Percentiles rank a stretch among this genome's conserved stretches.
phyloP scores from a whole-genome alignment of 305 asterid species.

The Plantago coronopus region DNA sequence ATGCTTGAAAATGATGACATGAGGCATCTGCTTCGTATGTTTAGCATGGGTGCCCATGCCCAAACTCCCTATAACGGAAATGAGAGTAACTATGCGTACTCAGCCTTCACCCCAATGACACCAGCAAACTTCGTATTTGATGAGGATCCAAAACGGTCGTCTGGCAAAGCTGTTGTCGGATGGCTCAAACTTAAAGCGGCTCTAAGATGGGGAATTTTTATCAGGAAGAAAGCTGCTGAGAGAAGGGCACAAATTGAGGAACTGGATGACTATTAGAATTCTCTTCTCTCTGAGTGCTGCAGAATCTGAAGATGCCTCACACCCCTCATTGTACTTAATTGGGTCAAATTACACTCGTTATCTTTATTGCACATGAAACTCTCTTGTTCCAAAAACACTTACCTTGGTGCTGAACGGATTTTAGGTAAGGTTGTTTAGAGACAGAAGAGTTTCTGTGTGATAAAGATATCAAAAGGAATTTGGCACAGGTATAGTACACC shows the following conservation, averaged over 20 bases:
- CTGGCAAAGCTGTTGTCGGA: slow-evolving; percentile 96
- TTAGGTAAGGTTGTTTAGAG: too few relatives aligned
- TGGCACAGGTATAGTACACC: too few relatives aligned
- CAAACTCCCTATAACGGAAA: slow-evolving; percentile 41
- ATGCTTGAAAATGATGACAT: slow-evolving; percentile 92
- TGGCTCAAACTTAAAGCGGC: slow-evolving; percentile 99
- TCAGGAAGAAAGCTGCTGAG: slow-evolving; percentile 95
- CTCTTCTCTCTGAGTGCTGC: neutral
- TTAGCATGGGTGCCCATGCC: slow-evolving; percentile 64
- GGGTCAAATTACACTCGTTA: neutral
- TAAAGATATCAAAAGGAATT: too few relatives aligned
- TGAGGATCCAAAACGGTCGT: slow-evolving; percentile 62
- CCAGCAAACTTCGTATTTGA: slow-evolving; percentile 47
- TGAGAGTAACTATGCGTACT: slow-evolving; percentile 43
- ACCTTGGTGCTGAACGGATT: too few relatives aligned
- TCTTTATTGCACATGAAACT: neutral
- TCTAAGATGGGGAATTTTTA: slow-evolving; percentile 93
- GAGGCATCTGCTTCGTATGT: slow-evolving; percentile 79
- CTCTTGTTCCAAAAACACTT: neutral
- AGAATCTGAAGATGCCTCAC: neutral
- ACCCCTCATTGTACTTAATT: neutral
- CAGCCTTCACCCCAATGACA: slow-evolving; percentile 49
- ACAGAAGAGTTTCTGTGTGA: too few relatives aligned
- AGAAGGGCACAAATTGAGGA: slow-evolving; percentile 84
- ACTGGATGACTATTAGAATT: slow-evolving; percentile 59